Evolutionary conservation across 805 yeast species (phyloP).

Genomic region (Candida dajiaensis): DNA sequence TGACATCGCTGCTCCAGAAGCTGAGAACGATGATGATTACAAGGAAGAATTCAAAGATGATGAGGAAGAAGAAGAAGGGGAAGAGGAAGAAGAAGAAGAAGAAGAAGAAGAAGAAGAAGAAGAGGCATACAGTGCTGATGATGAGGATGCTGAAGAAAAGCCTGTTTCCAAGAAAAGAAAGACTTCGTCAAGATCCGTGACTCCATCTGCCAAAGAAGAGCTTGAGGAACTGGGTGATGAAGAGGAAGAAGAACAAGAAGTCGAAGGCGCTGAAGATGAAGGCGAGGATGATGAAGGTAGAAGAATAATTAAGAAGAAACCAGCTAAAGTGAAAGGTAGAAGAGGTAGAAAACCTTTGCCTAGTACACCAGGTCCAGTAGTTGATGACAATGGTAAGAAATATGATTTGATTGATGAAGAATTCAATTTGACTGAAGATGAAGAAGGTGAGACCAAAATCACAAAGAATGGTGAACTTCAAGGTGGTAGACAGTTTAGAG

Average conservation of each 20-base stretch:
- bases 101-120: background rate
- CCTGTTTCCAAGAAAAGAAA: background rate
- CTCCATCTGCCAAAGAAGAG: background rate
- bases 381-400: conserved; percentile 67
- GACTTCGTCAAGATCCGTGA: background rate
- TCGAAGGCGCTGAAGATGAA: conserved; percentile 20
- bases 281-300: conserved; percentile 22
- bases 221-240: conserved; percentile 9
- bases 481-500: conserved; percentile 72
- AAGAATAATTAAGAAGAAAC: conserved; percentile 7
- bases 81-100: background rate
- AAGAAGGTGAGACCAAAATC: conserved; percentile 72
- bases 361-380: conserved; percentile 27
- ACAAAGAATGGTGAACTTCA: conserved; percentile 57
- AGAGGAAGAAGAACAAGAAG: conserved; percentile 17
- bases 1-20: conserved; percentile 47
- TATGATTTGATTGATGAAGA: conserved; percentile 68
- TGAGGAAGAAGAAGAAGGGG: background rate
- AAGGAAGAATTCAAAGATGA: no score
- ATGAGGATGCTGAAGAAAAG: background rate
- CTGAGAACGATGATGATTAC: background rate
- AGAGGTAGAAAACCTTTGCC: conserved; percentile 36
- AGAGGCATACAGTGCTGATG: background rate
- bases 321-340: conserved; percentile 25
- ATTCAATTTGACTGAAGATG: conserved; percentile 68